phyloP scores from a whole-genome alignment of 805 yeast genomes.

The Wickerhamiella dianesei region DNA sequence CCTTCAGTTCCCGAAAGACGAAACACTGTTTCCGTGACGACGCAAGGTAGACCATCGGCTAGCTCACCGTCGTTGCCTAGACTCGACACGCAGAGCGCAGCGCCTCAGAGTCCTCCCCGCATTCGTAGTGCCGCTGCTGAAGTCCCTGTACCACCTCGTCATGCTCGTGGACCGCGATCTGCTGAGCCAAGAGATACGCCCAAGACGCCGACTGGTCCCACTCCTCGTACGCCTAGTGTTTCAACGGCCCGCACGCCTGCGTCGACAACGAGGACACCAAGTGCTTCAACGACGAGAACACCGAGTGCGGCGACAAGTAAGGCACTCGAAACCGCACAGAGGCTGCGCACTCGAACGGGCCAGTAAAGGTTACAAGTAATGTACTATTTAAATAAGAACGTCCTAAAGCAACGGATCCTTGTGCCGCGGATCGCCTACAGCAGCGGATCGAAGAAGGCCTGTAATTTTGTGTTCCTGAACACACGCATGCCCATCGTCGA shows the following conservation, averaged over 20 bases:
- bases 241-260: too few species aligned
- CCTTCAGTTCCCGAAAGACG: background rate
- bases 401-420: too few species aligned
- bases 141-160: background rate
- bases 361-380: background rate
- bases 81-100: background rate
- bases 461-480: background rate
- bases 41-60: background rate
- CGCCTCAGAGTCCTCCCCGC: background rate
- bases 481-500: background rate
- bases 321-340: background rate
- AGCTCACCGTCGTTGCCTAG: background rate
- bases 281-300: background rate
- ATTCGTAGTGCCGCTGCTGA: background rate
- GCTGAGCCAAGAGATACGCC: background rate
- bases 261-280: too few species aligned
- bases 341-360: background rate
- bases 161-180: background rate
- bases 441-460: background rate
- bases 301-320: background rate
- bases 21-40: background rate
- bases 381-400: too few species aligned
- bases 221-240: too few species aligned
- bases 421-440: background rate
- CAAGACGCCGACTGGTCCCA: background rate